Evolutionary conservation across 2,329 filamentous ascomycete species (phyloP), one percentile per base, ranked within the genome.

Genomic region (Sporothrix inflata): DNA sequence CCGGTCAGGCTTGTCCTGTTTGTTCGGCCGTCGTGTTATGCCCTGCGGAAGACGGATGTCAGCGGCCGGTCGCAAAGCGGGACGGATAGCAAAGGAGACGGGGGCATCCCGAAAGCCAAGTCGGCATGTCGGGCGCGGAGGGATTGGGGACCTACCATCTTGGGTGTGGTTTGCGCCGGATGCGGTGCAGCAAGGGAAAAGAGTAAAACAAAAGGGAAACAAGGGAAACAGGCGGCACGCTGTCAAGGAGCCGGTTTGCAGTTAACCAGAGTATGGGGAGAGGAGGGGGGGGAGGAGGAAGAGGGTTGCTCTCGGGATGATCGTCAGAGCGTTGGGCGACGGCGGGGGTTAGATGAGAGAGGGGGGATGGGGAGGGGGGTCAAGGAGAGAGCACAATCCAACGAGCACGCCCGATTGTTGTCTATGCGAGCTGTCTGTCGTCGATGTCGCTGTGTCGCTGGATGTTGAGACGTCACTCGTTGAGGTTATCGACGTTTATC

Each of bases 11-110:
- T 81, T 81, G 71, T 80, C 81, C 73, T 82, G 80, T 76, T 85
- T 85, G 75, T 86, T 85, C 72, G 82, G 81, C 76, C 84, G 81
- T 79, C 83, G 81, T 78, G 84, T 85, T 78, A 86, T 85, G 81
- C 80, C 84, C 84, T 86, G 77, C n/a, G 8, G 30, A n/a, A 30
- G 19, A 14, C 60, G 40, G 1, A 4, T 19, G 71, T 73, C 27
- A 70, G 71, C 19, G 24, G 19, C 9, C 38, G n/a, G 51, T 9
- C 3, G 8, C 19, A n/a, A 2, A 19, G 8, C 49, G 49, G 49
- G 11, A 14, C 11, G 27, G 19, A 27, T 3, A 11, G 27, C 14
- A 27, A 27, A 34, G 19, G 42, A 45, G 11, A 49, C 11, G 38
- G 19, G 21, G 16, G n/a, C 16, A 9, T 8, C 24, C 9, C 9